Percentiles rank a stretch among this genome's conserved stretches.
These are phyloP conservation scores for Strigomonas culicis DNA, from an alignment of 208 protist species.

Conservation along the genomic window DNA sequence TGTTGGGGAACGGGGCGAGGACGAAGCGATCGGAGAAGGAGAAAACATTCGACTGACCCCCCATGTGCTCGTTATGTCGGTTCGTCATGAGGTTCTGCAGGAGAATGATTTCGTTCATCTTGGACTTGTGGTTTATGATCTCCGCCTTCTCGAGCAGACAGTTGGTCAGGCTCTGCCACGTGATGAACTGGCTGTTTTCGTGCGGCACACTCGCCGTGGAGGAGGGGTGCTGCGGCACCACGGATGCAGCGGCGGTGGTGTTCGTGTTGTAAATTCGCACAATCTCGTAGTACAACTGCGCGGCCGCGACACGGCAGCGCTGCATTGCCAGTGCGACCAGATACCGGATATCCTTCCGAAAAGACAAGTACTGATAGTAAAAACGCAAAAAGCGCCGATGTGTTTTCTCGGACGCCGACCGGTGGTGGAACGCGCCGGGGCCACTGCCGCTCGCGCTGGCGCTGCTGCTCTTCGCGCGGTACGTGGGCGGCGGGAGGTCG, in stretches of 20 bases:
- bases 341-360: not conserved
- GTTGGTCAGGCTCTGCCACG: not conserved
- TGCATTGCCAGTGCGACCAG: not conserved
- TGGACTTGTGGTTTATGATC: not conserved
- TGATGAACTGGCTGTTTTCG: not conserved
- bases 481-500: not conserved
- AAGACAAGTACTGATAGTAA: not conserved
- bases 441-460: not conserved
- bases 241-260: no score
- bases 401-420: not conserved
- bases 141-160: not conserved
- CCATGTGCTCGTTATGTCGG: not conserved
- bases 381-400: not conserved
- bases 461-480: not conserved
- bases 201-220: not conserved
- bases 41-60: not conserved
- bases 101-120: not conserved
- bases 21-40: not conserved
- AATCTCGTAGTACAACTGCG: not conserved
- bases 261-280: not conserved
- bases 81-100: not conserved
- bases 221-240: no score
- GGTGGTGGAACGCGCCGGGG: not conserved
- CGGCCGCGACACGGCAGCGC: not conserved
- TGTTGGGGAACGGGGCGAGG: not conserved